Conservation (phyloP, 2,329 filamentous ascomycete species). For the Leptographium procerum region DNA sequence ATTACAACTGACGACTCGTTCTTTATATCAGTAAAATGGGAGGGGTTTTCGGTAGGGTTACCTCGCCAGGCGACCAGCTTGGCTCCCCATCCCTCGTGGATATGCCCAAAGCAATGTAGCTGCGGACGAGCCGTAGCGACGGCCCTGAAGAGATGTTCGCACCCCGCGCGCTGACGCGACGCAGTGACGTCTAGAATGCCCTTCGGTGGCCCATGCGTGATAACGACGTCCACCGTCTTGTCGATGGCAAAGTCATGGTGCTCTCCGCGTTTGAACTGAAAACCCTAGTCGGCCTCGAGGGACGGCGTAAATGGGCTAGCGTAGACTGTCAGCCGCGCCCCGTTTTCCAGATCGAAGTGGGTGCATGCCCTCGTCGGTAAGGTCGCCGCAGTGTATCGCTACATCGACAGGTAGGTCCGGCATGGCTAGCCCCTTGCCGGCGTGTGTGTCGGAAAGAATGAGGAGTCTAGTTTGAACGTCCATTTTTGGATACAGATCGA, state of each 20-base stretch:
- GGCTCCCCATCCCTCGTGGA: conserved; percentile 49
- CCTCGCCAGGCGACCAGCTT: conserved; percentile 39
- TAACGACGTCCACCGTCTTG: conserved; percentile 29
- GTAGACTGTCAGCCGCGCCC: conserved; percentile 35
- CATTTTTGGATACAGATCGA: neutral
- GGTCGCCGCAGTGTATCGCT: conserved; percentile 40
- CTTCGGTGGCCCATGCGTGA: conserved; percentile 44
- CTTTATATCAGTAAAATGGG: conserved; percentile 37
- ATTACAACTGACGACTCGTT: conserved; percentile 28
- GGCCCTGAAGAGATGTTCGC: conserved; percentile 31
- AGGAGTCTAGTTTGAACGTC: conserved; percentile 27
- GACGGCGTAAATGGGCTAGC: conserved; percentile 42
- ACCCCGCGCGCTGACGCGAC: conserved; percentile 25
- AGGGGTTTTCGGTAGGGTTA: conserved; percentile 16
- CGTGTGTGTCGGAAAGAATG: conserved; percentile 37
- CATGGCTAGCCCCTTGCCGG: conserved; percentile 14
- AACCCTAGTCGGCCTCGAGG: conserved; percentile 33
- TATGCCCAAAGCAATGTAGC: conserved; percentile 46
- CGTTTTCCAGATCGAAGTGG: conserved; percentile 38
- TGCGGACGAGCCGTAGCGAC: conserved; percentile 30
- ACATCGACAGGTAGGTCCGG: too few relatives aligned
- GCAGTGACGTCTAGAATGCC: conserved; percentile 36
- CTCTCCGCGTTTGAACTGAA: conserved; percentile 30
- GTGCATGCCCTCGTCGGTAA: conserved; percentile 31
- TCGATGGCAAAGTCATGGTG: conserved; percentile 28